A percentile compares a stretch with the other conserved stretches of the same genome.
Conservation (phyloP, 1,139 yeast species). For the Scheffersomyces titani region DNA sequence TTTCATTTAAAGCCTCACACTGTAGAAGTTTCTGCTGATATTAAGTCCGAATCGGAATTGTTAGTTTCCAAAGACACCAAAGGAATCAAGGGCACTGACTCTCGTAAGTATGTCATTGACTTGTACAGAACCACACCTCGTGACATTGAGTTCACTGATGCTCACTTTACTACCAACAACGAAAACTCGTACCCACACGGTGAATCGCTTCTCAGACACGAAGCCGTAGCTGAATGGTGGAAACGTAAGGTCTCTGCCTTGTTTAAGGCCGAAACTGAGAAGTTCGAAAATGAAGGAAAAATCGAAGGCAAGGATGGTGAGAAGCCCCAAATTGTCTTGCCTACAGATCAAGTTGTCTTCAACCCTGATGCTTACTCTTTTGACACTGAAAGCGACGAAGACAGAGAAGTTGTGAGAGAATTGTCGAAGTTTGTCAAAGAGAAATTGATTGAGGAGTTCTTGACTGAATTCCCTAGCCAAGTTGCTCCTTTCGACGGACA, state of each 20-base stretch:
- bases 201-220: slow-evolving; percentile 77
- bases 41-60: slow-evolving; percentile 44
- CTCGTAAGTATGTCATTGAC: slow-evolving; percentile 81
- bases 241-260: slow-evolving; percentile 61
- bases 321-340: slow-evolving; percentile 55
- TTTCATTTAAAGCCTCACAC: slow-evolving; percentile 77
- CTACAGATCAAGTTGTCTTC: slow-evolving; percentile 57
- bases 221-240: slow-evolving; percentile 93
- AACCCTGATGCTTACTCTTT: slow-evolving; percentile 79
- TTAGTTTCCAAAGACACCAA: slow-evolving; percentile 78
- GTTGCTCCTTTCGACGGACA: slow-evolving; percentile 79
- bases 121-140: slow-evolving; percentile 81
- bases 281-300: slow-evolving; percentile 47
- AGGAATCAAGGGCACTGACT: slow-evolving; percentile 85
- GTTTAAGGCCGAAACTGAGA: slow-evolving; percentile 51
- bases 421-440: slow-evolving; percentile 64
- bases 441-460: slow-evolving; percentile 62
- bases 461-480: slow-evolving; percentile 53
- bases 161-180: slow-evolving; percentile 41
- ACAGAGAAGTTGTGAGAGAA: slow-evolving; percentile 62
- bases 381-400: slow-evolving; percentile 43
- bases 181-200: slow-evolving; percentile 75
- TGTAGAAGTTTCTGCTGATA: slow-evolving; percentile 40
- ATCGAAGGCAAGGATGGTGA: slow-evolving; percentile 31
- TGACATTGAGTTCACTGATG: slow-evolving; percentile 74